A percentile compares a stretch with the other conserved stretches of the same genome.
Evolutionary conservation across 2,329 filamentous ascomycete genomes (phyloP).

Genomic region (Didymella keratinophila): DNA sequence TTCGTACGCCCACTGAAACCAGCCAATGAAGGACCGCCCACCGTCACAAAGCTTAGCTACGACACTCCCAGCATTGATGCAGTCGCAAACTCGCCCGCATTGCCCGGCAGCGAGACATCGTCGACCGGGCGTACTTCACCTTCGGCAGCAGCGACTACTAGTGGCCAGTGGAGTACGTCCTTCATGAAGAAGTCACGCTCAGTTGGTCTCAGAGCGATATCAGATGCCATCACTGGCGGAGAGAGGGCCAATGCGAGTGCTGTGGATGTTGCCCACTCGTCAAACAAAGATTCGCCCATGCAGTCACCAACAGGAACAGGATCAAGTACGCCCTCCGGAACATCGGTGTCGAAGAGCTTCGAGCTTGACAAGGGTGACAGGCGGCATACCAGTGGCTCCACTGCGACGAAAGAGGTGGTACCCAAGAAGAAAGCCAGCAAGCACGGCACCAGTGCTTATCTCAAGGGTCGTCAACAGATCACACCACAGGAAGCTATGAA

Average conservation of each 20-base stretch:
- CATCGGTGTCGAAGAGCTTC: constrained; percentile 70
- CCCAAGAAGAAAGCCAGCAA: constrained; percentile 70
- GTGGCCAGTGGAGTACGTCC: constrained; percentile 44
- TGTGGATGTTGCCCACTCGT: constrained; percentile 51
- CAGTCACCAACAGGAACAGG: constrained; percentile 77
- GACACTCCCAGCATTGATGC: constrained; percentile 57
- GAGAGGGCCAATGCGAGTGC: constrained; percentile 60
- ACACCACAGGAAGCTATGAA: constrained; percentile 82
- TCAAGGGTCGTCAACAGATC: constrained; percentile 82
- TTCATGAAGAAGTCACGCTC: constrained; percentile 55
- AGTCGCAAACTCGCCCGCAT: constrained; percentile 50
- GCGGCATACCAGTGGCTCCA: constrained; percentile 53
- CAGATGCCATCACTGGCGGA: constrained; percentile 69
- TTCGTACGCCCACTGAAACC: constrained; percentile 51
- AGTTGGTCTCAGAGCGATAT: constrained; percentile 83
- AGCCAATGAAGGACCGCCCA: constrained; percentile 57
- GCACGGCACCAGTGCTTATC: constrained; percentile 94
- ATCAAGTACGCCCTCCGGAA: constrained; percentile 70
- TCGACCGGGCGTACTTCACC: constrained; percentile 57
- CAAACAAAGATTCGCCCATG: constrained; percentile 60
- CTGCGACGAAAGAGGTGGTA: constrained; percentile 48
- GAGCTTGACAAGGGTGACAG: constrained; percentile 77
- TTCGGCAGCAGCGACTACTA: constrained; percentile 43
- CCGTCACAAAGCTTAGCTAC: constrained; percentile 65
- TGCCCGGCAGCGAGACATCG: constrained; percentile 59